phyloP scores from a whole-genome alignment of 129 eudicot species.

The Apium graveolens region DNA sequence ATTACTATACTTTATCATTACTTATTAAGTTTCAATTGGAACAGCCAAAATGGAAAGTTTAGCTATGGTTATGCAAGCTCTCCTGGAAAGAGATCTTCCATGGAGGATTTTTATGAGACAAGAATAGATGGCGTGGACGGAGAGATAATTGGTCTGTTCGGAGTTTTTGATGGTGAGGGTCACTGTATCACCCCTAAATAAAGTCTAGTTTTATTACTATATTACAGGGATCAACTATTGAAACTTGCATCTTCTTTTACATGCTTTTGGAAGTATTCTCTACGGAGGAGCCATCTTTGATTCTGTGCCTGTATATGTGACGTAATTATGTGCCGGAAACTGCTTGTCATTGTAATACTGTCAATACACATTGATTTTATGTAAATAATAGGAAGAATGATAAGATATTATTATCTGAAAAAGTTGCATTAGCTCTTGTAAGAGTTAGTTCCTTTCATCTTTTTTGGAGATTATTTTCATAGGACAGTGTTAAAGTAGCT shows the following conservation, averaged over 20 bases:
- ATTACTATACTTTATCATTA: background rate
- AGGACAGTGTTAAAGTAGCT: background rate
- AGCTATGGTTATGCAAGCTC: slow-evolving; percentile 96
- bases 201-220: background rate
- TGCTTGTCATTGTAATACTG: background rate
- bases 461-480: background rate
- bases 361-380: background rate
- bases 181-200: slow-evolving; percentile 13
- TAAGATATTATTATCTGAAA: background rate
- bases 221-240: background rate
- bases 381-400: background rate
- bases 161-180: slow-evolving; percentile 78
- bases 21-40: background rate
- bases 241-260: background rate
- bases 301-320: background rate
- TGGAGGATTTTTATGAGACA: slow-evolving; percentile 93
- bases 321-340: background rate
- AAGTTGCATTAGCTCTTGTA: background rate
- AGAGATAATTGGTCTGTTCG: slow-evolving; percentile 78
- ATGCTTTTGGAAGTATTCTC: background rate
- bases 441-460: background rate
- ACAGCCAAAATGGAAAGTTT: slow-evolving; percentile 71
- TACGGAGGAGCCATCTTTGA: background rate
- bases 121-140: slow-evolving; percentile 87
- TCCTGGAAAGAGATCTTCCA: slow-evolving; percentile 84